Conservation (phyloP, 177 flowering plant species). For the Vitis hybrid region DNA sequence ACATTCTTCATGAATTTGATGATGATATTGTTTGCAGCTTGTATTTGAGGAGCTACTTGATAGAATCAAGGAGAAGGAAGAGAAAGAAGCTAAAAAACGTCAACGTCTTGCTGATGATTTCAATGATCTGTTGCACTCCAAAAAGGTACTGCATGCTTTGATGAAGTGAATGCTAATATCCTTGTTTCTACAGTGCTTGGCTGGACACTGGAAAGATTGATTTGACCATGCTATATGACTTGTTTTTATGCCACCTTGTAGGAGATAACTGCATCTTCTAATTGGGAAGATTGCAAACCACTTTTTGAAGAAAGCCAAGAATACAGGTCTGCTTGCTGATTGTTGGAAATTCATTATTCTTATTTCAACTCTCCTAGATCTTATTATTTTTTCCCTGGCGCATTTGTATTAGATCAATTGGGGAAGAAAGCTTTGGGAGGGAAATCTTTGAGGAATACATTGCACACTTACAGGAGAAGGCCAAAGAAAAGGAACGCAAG, state of each 20-base stretch:
- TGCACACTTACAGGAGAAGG: slow-evolving; percentile 69
- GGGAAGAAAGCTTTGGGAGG: slow-evolving; percentile 56
- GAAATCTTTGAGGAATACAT: slow-evolving; percentile 83
- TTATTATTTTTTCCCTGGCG: not conserved
- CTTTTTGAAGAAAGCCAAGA: slow-evolving; percentile 85
- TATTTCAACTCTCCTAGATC: not conserved
- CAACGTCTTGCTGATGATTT: slow-evolving; percentile 86
- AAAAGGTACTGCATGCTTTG: slow-evolving; percentile 46
- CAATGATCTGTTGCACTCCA: slow-evolving; percentile 56
- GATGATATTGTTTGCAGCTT: slow-evolving; percentile 48
- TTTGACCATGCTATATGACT: not conserved
- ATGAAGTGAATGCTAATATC: not conserved
- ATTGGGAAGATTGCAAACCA: slow-evolving; percentile 75
- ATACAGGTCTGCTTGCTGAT: slow-evolving; percentile 47
- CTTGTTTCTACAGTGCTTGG: not conserved
- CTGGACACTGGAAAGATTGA: too few relatives aligned
- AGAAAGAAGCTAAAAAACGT: slow-evolving; percentile 92
- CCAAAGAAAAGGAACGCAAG: slow-evolving; percentile 91
- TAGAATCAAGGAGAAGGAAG: slow-evolving; percentile 90
- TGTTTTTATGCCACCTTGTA: slow-evolving; percentile 21
- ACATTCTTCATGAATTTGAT: too few relatives aligned
- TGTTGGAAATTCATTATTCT: not conserved
- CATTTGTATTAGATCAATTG: slow-evolving; percentile 49
- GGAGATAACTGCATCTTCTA: slow-evolving; percentile 80
- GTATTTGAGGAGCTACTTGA: slow-evolving; percentile 80